Base-by-base conservation (phyloP, 768 basidiomycete genomes). In the Collybiopsis luxurians region DNA sequence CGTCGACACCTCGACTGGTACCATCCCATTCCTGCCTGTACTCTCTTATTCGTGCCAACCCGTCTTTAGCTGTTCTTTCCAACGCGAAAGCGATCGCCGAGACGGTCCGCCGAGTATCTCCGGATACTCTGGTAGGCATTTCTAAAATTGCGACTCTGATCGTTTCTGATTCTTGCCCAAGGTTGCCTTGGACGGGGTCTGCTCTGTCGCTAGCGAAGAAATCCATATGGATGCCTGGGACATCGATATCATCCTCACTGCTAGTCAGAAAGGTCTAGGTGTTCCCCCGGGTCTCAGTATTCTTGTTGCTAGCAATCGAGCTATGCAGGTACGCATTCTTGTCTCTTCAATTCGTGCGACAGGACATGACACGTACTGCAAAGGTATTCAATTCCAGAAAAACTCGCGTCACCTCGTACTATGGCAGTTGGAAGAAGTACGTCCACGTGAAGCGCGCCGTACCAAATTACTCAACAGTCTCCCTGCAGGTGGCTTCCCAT, bases 181-280 rank as follows among this genome's bases (percentile, higher is more conserved):
- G 87, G 77, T 94, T 42, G 77, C 90, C 7, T 77, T 94, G 57
- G 97, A 99, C 66, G 92, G 85, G n/a, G 97, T 99, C 26, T 99
- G 97, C 73, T 89, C 94, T 1, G 94, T 98, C 15, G 97, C 92
- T 4, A 92, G 89, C 63, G 97, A 98, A 69, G 94, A 98, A 69
- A 95, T 99, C 64, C 84, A 79, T 44, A 90, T 97, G 78, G 97
- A 98, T 63, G 87, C 82, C 2, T 98, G 97, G 97, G 86, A 81
- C 24, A 78, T 98, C 53, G 97, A 99, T 63, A 85, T 95, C 36
- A 88, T 98, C 24, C 63, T 95, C 40, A 83, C 87, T 15, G 94
- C 92, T 10, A 87, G 85, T 56, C 94, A 96, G 71, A 97, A 97
- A 68, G 97, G 96, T 39, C 84, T 99, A 21, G 89, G 95, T 28